Conservation (phyloP, 78 protist species). For the Dictyostelium brefeldianum region DNA sequence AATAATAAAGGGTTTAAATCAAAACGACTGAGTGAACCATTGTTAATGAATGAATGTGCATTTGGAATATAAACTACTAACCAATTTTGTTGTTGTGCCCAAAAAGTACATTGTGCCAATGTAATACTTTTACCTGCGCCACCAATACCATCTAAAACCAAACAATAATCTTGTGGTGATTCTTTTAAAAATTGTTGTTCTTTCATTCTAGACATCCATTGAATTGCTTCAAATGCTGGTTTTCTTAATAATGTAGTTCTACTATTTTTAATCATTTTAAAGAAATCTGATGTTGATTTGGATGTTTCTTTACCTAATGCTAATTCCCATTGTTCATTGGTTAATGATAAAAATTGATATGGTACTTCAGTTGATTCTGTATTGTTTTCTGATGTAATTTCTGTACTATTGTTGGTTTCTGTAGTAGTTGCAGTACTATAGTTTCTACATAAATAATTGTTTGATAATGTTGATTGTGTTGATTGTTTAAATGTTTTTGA, state of each 20-base stretch:
- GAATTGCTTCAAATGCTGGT: conserved; percentile 54
- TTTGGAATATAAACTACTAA: conserved; percentile 74
- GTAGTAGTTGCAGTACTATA: not conserved
- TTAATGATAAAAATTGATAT: conserved; percentile 59
- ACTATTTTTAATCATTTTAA: conserved; percentile 11
- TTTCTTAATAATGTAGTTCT: conserved; percentile 72
- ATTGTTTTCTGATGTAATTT: not conserved
- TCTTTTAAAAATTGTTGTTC: conserved; percentile 36
- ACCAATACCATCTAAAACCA: conserved; percentile 45
- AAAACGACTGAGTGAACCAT: conserved; percentile 40
- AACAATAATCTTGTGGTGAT: conserved; percentile 18
- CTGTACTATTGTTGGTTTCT: too few relatives aligned
- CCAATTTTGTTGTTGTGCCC: conserved; percentile 85
- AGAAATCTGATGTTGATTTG: not conserved
- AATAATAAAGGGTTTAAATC: conserved; percentile 44
- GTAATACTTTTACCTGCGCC: conserved; percentile 62
- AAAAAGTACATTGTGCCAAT: conserved; percentile 46
- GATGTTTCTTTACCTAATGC: conserved; percentile 7
- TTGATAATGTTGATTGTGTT: not conserved
- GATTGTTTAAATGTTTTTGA: not conserved
- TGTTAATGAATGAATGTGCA: conserved; percentile 23
- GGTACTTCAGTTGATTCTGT: not conserved
- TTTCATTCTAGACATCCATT: conserved; percentile 60
- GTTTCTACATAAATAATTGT: not conserved
- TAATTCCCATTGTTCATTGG: conserved; percentile 61